Evolutionary conservation across 2,329 filamentous ascomycete species (phyloP).

Genomic region (Apiospora phragmitis): DNA sequence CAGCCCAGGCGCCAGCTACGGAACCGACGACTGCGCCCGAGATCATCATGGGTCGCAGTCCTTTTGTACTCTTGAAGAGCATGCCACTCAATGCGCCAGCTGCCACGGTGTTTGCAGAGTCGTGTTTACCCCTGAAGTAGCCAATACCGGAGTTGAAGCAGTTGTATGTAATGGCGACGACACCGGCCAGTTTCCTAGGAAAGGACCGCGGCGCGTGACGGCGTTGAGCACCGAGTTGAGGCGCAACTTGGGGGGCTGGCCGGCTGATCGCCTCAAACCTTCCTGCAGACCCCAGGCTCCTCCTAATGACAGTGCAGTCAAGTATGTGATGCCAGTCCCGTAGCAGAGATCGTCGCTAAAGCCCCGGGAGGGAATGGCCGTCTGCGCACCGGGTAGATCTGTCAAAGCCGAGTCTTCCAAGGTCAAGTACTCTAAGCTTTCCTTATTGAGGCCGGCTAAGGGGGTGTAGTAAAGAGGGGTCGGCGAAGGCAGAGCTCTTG

Average conservation of each 20-base stretch:
- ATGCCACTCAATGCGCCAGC: slow-evolving; percentile 88
- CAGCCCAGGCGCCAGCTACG: slow-evolving; percentile 85
- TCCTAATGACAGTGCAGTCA: slow-evolving; percentile 81
- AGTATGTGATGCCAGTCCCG: slow-evolving; percentile 91
- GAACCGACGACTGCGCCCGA: slow-evolving; percentile 87
- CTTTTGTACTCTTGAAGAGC: slow-evolving; percentile 94
- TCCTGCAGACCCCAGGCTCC: slow-evolving; percentile 92
- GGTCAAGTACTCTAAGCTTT: slow-evolving; percentile 90
- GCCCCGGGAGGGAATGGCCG: slow-evolving; percentile 88
- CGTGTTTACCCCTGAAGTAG: slow-evolving; percentile 79
- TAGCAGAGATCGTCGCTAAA: slow-evolving; percentile 99
- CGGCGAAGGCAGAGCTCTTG: slow-evolving; percentile 72
- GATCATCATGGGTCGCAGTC: slow-evolving; percentile 88
- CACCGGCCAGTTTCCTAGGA: slow-evolving; percentile 93
- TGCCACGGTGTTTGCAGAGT: slow-evolving; percentile 82
- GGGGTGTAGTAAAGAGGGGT: slow-evolving; percentile 87
- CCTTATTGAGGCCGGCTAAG: slow-evolving; percentile 87
- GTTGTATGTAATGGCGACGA: slow-evolving; percentile 96
- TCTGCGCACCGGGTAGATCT: slow-evolving; percentile 81
- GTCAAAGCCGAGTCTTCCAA: slow-evolving; percentile 91
- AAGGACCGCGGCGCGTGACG: slow-evolving; percentile 88
- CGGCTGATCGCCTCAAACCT: slow-evolving; percentile 76
- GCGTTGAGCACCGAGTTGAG: slow-evolving; percentile 95
- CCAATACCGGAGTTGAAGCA: slow-evolving; percentile 85
- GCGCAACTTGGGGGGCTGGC: slow-evolving; percentile 81